Evolutionary conservation across 139 green algal genomes (phyloP), one percentile per base, ranked within the genome.

Genomic region (Chlamydomonas sp.): DNA sequence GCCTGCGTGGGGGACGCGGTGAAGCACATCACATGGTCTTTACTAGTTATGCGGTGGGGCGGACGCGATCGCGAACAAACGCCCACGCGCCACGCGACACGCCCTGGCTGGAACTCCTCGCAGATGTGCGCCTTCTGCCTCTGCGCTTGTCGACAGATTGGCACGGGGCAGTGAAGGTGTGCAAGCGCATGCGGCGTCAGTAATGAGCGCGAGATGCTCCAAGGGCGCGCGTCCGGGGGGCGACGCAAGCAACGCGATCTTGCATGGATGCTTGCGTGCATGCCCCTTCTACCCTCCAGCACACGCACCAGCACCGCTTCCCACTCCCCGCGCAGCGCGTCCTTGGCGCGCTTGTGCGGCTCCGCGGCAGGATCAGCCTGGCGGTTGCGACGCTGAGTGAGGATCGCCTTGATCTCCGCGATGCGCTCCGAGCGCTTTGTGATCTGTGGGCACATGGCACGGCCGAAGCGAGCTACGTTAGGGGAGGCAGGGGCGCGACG

Each of bases 331-430:
- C 67, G 50, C 37, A 87, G 62, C 34, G 62, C 58, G 70, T 77
- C 35, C 30, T 69, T 69, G 5, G 3, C 4, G 16, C 13, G 31
- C 35, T n/a, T 30, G 34, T 69, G 62, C 62, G 34, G 35, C 8
- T 20, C 62, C 30, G 43, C 65, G 29, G 62, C 34, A 36, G 65
- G 47, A 57, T 54, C 35, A 57, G n/a, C 62, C 5, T 5, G 24
- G 8, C 35, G 33, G 10, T 26, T 43, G 3, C 30, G 22, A 3
- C 65, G 22, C 4, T 65, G 38, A 38, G 83, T 73, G 30, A 78
- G 31, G n/a, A 81, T 67, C 26, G 54, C 58, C 71, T 87, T 87
- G 73, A 87, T 87, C 60, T 81, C 77, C 48, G 80, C 80, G 1
- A 87, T 82, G 49, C 81, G 77, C 54, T 77, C 71, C 30, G 28